phyloP scores from a whole-genome alignment of 2,329 filamentous ascomycete genomes.

The Fusarium sp. region DNA sequence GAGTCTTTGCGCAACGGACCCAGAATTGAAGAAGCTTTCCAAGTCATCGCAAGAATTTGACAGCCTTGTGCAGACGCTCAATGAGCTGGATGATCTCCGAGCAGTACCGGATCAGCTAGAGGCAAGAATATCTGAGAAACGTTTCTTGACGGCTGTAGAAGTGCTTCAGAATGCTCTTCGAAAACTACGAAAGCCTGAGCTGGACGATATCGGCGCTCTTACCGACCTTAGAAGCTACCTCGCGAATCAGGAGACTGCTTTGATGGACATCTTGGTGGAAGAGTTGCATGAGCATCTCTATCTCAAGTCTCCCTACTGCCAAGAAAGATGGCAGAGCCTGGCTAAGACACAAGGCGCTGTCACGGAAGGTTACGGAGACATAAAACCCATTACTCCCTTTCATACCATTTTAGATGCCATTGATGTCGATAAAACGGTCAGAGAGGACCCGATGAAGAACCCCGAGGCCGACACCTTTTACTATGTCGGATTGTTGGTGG shows the following conservation, averaged over 20 bases:
- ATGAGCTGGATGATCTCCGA: constrained; percentile 89
- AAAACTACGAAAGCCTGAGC: constrained; percentile 86
- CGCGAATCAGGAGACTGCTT: constrained; percentile 89
- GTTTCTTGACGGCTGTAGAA: constrained; percentile 93
- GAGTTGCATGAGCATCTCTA: constrained; percentile 98
- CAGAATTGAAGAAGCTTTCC: constrained; percentile 91
- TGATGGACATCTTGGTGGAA: constrained; percentile 97
- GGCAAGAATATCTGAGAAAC: constrained; percentile 94
- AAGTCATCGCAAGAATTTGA: constrained; percentile 92
- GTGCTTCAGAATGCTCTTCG: constrained; percentile 89
- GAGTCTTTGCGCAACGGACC: constrained; percentile 87
- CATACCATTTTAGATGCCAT: constrained; percentile 72
- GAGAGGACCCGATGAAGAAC: constrained; percentile 92
- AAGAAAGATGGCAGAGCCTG: constrained; percentile 92
- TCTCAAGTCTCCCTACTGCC: constrained; percentile 96
- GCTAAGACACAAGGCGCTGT: constrained; percentile 74
- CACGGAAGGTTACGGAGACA: constrained; percentile 64
- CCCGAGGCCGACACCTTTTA: constrained; percentile 96
- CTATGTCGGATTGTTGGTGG: constrained; percentile 89
- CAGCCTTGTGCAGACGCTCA: constrained; percentile 85
- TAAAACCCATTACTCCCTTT: constrained; percentile 66
- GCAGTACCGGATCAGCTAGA: constrained; percentile 93
- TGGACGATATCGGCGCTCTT: constrained; percentile 92
- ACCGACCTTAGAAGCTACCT: constrained; percentile 90
- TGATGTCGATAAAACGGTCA: constrained; percentile 73